Percentiles rank a stretch among this genome's conserved stretches.
phyloP scores from a whole-genome alignment of 164 flowering plant species.

The Brasenia schreberi region DNA sequence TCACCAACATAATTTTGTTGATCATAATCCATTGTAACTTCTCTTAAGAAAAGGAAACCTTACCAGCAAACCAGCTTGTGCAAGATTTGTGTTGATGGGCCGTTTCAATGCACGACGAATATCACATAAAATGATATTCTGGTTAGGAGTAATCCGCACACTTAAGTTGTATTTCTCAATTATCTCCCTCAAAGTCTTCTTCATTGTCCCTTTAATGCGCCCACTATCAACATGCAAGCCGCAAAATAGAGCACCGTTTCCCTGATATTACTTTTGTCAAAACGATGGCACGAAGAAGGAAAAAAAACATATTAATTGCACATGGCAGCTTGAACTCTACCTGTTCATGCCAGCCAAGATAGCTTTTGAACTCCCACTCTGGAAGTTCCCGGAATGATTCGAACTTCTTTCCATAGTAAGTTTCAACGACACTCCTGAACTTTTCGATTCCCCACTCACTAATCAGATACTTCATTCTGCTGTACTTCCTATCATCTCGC shows the following conservation, averaged over 20 bases:
- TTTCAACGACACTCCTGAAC: conserved; percentile 83
- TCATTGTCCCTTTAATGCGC: conserved; percentile 77
- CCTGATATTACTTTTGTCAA: conserved; percentile 28
- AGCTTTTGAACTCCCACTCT: conserved; percentile 91
- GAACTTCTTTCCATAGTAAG: conserved; percentile 91
- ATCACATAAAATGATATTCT: conserved; percentile 79
- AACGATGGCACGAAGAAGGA: background rate
- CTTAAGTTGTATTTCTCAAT: conserved; percentile 77
- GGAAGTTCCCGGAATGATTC: conserved; percentile 76
- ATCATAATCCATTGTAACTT: too few species aligned
- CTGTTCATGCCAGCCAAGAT: conserved; percentile 98
- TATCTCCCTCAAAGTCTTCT: conserved; percentile 71
- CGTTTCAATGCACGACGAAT: conserved; percentile 68
- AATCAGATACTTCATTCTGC: conserved; percentile 94
- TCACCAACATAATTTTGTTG: too few species aligned
- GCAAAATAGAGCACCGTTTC: conserved; percentile 71
- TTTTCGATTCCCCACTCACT: conserved; percentile 94
- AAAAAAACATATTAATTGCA: background rate
- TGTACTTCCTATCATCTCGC: conserved; percentile 91
- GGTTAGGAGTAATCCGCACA: conserved; percentile 91
- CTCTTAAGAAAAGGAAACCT: background rate
- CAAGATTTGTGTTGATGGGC: conserved; percentile 72
- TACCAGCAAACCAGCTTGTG: conserved; percentile 91
- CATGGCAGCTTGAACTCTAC: conserved; percentile 16
- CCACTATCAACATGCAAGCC: conserved; percentile 97